Evolutionary conservation across 2,329 filamentous ascomycete genomes (phyloP).

Genomic region (Tolypocladium ovalisporum): DNA sequence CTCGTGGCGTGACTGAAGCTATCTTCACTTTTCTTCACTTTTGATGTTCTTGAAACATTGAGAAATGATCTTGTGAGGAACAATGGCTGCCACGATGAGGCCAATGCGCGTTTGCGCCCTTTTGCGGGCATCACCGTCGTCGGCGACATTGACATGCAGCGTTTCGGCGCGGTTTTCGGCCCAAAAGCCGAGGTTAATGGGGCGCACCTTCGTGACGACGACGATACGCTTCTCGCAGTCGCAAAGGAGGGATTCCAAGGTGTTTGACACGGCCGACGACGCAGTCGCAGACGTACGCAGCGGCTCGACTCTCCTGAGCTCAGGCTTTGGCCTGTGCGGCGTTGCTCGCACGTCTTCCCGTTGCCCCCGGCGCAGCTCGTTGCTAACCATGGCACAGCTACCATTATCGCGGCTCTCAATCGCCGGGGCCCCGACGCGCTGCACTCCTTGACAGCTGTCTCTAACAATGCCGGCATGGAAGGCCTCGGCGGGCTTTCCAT

Average conservation of each 20-base stretch:
- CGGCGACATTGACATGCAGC: not conserved
- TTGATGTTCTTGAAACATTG: not conserved
- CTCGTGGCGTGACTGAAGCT: not conserved
- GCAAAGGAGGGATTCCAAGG: constrained; percentile 29
- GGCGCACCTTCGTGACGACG: constrained; percentile 4
- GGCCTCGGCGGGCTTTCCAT: constrained; percentile 58
- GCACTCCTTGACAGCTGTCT: constrained; percentile 62
- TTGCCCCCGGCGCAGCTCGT: not conserved
- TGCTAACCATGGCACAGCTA: constrained; percentile 35
- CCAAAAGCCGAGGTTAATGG: not conserved
- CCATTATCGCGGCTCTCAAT: constrained; percentile 58
- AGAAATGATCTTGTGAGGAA: not conserved
- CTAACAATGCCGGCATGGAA: constrained; percentile 68
- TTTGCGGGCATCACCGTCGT: not conserved
- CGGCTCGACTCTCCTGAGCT: constrained; percentile 60
- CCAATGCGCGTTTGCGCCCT: not conserved
- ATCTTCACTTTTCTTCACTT: not conserved
- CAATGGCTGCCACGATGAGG: constrained; percentile 1
- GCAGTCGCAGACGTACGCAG: constrained; percentile 62
- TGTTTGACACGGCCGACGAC: constrained; percentile 47
- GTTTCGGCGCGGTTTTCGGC: not conserved
- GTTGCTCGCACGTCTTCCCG: constrained; percentile 44
- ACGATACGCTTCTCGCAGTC: constrained; percentile 2
- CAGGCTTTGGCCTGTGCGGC: constrained; percentile 75
- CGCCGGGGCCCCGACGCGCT: constrained; percentile 48